Conservation (phyloP, 495 filamentous ascomycete genomes). For the Hyaloscypha finlandica region DNA sequence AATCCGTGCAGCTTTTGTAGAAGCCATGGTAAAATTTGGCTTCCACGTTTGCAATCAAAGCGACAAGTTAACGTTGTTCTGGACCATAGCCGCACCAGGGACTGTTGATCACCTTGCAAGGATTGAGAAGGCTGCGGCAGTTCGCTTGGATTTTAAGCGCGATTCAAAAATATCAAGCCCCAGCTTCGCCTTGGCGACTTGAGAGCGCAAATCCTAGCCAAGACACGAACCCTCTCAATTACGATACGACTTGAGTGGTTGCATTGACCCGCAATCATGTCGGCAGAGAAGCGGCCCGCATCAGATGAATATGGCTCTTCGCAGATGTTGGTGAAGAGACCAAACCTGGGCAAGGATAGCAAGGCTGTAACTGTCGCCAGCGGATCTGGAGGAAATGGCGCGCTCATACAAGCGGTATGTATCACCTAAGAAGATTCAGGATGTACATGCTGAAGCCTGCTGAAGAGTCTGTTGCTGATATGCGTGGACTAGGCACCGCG, state of each 20-base stretch:
- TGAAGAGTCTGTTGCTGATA: constrained; percentile 29
- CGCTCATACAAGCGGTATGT: constrained; percentile 84
- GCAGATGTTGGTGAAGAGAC: constrained; percentile 86
- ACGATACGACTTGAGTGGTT: not conserved
- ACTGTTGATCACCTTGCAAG: not conserved
- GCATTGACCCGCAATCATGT: constrained; percentile 55
- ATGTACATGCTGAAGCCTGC: constrained; percentile 27
- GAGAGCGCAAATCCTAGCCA: not conserved
- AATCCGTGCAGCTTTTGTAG: constrained; percentile 85
- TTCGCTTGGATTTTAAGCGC: constrained; percentile 5
- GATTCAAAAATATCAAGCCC: constrained; percentile 5
- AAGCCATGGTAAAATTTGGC: constrained; percentile 47
- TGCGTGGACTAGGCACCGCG: constrained; percentile 62
- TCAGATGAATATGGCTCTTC: constrained; percentile 75
- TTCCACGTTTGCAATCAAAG: constrained; percentile 6
- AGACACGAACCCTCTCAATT: not conserved
- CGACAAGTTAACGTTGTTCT: not conserved
- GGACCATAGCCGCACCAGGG: not conserved
- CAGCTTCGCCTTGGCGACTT: not conserved
- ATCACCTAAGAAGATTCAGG: constrained; percentile 8
- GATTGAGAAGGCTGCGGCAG: constrained; percentile 5
- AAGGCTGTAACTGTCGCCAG: constrained; percentile 64
- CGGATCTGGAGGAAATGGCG: constrained; percentile 65
- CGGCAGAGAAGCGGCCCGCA: constrained; percentile 86
- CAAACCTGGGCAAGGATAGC: constrained; percentile 70